Conservation (phyloP, 2,329 filamentous ascomycete genomes). For the Thelonectria discophora region DNA sequence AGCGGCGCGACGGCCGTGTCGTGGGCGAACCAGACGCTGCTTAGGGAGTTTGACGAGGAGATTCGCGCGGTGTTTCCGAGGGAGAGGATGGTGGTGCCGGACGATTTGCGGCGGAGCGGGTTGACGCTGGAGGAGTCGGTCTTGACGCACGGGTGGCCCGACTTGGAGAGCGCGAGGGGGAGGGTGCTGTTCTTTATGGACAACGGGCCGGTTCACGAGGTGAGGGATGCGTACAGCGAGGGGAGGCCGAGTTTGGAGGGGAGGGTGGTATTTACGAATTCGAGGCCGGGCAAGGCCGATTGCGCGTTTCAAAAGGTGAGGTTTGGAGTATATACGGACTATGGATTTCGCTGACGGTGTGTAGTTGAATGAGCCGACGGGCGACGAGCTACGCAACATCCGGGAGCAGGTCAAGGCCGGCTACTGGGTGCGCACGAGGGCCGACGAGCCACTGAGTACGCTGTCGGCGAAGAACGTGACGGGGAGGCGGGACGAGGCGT, state of each 20-base stretch:
- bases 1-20: constrained; percentile 38
- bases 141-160: constrained; percentile 58
- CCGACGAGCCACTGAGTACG: constrained; percentile 56
- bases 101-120: constrained; percentile 53
- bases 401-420: constrained; percentile 54
- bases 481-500: constrained; percentile 51
- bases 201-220: constrained; percentile 53
- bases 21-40: constrained; percentile 53
- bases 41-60: constrained; percentile 56
- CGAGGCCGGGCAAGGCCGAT: constrained; percentile 53
- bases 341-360: not conserved
- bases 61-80: constrained; percentile 54
- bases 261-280: constrained; percentile 59
- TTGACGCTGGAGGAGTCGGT: constrained; percentile 57
- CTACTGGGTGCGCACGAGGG: constrained; percentile 59
- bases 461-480: constrained; percentile 52
- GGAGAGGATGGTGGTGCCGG: constrained; percentile 55
- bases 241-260: constrained; percentile 50
- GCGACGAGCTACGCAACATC: constrained; percentile 50
- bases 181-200: constrained; percentile 61
- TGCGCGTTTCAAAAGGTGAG: constrained; percentile 56
- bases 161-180: constrained; percentile 53
- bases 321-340: not conserved
- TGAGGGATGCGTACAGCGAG: constrained; percentile 39
- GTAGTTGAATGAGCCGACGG: constrained; percentile 55